These are phyloP conservation scores for Raphanus raphanistrum DNA, from an alignment of 345 rosid species.

Conservation along the genomic window DNA sequence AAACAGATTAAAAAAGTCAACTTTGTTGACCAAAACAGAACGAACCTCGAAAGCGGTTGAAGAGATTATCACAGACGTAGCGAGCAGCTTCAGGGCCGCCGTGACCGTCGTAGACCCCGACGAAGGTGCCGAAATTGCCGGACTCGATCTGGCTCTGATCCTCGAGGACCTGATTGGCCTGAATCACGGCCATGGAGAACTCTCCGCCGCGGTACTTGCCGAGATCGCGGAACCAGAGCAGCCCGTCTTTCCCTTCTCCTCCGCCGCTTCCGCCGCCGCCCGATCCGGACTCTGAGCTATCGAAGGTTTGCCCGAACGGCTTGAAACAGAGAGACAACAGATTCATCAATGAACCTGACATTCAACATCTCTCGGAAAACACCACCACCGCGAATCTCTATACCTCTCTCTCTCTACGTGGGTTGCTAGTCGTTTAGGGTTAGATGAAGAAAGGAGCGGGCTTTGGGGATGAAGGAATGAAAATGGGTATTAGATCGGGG, in stretches of 20 bases:
- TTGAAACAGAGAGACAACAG: constrained; percentile 74
- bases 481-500: constrained; percentile 26
- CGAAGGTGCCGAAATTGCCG: constrained; percentile 86
- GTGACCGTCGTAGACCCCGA: constrained; percentile 94
- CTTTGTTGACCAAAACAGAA: background rate
- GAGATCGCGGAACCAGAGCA: constrained; percentile 78
- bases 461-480: constrained; percentile 11
- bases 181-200: constrained; percentile 89
- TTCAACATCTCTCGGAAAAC: constrained; percentile 78
- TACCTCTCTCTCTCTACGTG: background rate
- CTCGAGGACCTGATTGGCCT: constrained; percentile 85
- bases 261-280: constrained; percentile 34
- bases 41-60: constrained; percentile 77
- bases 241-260: constrained; percentile 69
- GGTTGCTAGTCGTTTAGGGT: background rate
- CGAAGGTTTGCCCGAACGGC: constrained; percentile 62
- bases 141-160: constrained; percentile 94
- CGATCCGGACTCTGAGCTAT: constrained; percentile 32
- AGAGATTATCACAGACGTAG: constrained; percentile 77
- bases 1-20: background rate
- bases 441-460: constrained; percentile 8
- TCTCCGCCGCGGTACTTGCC: constrained; percentile 72
- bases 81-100: constrained; percentile 91
- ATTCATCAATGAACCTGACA: constrained; percentile 92
- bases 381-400: constrained; percentile 4